These are phyloP conservation scores for Pisolithus microcarpus DNA, from an alignment of 768 basidiomycete species.

Conservation along the genomic window DNA sequence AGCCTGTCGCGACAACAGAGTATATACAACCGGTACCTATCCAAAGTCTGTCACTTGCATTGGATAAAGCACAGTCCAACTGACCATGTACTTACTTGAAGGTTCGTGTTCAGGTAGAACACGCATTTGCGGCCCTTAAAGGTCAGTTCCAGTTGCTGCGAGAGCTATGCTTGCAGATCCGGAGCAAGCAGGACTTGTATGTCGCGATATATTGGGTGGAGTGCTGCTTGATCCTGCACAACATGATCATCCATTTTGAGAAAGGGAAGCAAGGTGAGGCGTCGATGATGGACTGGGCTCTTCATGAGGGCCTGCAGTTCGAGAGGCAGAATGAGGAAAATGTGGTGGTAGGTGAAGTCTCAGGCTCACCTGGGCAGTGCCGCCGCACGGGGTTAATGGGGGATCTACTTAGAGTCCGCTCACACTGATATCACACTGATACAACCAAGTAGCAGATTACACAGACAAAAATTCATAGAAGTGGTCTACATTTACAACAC, in stretches of 20 bases:
- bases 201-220: not conserved
- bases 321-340: no score
- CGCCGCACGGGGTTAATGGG: no score
- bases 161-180: not conserved
- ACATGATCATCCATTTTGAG: not conserved
- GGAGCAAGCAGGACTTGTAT: not conserved
- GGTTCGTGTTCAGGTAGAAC: constrained; percentile 1
- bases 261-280: not conserved
- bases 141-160: not conserved
- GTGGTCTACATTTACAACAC: no score
- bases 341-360: no score
- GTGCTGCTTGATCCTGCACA: constrained; percentile 2
- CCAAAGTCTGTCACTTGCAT: not conserved
- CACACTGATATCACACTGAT: no score
- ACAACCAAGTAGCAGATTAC: no score
- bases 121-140: constrained; percentile 1
- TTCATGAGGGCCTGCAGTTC: no score
- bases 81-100: not conserved
- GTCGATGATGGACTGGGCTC: not conserved
- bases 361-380: no score
- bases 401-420: no score
- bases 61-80: no score
- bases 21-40: not conserved
- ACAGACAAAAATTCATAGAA: no score
- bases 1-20: not conserved